Base-by-base conservation (phyloP, 2,329 filamentous ascomycete species). In the Trichoderma guizhouense region DNA sequence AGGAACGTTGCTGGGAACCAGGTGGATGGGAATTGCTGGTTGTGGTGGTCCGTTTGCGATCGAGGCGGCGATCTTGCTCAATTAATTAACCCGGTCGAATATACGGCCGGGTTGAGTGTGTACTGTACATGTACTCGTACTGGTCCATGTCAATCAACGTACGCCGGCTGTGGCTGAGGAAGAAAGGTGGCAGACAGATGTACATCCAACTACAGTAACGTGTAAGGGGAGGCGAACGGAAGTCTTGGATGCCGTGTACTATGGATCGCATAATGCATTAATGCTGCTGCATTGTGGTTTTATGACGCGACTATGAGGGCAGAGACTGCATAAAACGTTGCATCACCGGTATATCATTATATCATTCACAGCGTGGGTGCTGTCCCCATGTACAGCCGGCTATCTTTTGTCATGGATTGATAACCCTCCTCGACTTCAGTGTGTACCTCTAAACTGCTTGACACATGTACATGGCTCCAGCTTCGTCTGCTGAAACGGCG, bases 281-380 rank as follows among this genome's bases (percentile, higher is more conserved):
- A 64, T 62, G 32, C 21, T 28, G 57, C 28, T 21, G 28, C 57
- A 12, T 64, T 30, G 8, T 30, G 26, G 24, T n/a, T 28, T 47
- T 32, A 69, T 69, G 66, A 69, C 66, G 66, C 66, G 66, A 69
- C 43, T 26, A 69, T 69, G 66, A 69, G 66, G 26, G n/a, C 26
- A 69, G 66, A 69, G 66, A 69, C 34, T 68, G 65, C 53, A 43
- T 68, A 34, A 34, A 24, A 58, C 55, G 43, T 69, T 69, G 66
- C 66, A 68, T 68, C 65, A 55, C 63, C 34, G 24, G 32, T 7
- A 34, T n/a, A 36, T 66, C 63, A 34, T 21, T 15, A 32, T 14
- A 57, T 67, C 64, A 26, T 57, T 39, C 30, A 67, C 24, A 36
- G 62, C 62, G 28, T 51, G 28, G 26, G 11, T 58, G 55, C 62